These are phyloP conservation scores for Pyrus pyrifolia DNA, from an alignment of 306 rosid genomes.

Conservation along the genomic window DNA sequence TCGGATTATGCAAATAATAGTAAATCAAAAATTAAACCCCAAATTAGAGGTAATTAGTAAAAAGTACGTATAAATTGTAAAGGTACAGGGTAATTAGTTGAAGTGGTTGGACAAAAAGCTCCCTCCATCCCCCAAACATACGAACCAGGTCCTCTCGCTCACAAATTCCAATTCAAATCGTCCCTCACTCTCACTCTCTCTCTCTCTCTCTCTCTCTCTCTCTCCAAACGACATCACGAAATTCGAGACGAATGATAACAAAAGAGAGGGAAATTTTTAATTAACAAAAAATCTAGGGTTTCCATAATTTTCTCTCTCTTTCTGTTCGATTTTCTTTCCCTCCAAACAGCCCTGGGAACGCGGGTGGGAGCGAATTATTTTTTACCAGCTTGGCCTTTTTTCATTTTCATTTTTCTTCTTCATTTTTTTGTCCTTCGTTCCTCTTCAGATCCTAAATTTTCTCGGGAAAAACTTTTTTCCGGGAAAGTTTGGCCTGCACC, in stretches of 20 bases:
- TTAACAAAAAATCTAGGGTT: constrained; percentile 34
- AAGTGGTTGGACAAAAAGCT: constrained; percentile 12
- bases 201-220: neutral
- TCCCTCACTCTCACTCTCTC: neutral
- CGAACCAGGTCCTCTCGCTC: neutral
- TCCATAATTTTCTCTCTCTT: constrained; percentile 15
- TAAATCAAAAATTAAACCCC: neutral
- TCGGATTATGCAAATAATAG: neutral
- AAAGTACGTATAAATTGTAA: neutral
- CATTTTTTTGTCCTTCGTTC: neutral
- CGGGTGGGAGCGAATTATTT: constrained; percentile 8
- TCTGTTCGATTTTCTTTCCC: constrained; percentile 44
- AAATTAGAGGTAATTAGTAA: neutral
- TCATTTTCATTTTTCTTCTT: neutral
- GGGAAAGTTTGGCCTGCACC: constrained; percentile 15
- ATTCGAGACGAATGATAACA: constrained; percentile 6
- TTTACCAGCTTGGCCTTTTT: constrained; percentile 10
- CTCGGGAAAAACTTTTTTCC: constrained; percentile 13
- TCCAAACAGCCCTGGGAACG: constrained; percentile 48
- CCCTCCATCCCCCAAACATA: constrained; percentile 9
- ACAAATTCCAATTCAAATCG: constrained; percentile 4
- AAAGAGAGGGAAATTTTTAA: neutral
- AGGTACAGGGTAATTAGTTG: neutral
- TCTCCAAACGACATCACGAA: constrained; percentile 6
- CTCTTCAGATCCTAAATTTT: constrained; percentile 25